phyloP scores from a whole-genome alignment of 352 stramenopile species.

The Albugo laibachii region DNA sequence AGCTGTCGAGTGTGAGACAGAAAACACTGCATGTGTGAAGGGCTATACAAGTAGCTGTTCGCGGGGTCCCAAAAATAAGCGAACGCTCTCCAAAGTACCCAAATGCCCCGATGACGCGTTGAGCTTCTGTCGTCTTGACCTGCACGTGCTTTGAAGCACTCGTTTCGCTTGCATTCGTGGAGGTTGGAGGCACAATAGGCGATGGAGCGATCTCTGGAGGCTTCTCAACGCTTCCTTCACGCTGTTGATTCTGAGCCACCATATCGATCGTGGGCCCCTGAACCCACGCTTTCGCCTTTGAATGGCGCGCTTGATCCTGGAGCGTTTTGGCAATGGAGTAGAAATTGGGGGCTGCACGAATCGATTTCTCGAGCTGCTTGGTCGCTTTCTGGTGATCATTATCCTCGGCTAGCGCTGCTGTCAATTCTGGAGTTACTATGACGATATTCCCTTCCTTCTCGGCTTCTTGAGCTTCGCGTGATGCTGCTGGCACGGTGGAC shows the following conservation, averaged over 20 bases:
- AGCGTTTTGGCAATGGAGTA: no score
- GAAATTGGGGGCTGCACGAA: no score
- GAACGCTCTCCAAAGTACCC: conserved; percentile 30
- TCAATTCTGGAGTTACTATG: conserved; percentile 8
- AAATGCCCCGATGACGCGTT: conserved; percentile 4
- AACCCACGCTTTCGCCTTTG: neutral
- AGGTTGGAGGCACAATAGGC: neutral
- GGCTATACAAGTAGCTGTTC: conserved; percentile 20
- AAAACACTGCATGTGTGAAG: conserved; percentile 20
- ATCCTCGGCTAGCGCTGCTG: neutral
- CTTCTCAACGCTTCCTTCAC: conserved; percentile 18
- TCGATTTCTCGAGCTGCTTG: no score
- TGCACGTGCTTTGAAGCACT: conserved; percentile 11
- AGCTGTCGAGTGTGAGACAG: conserved; percentile 21
- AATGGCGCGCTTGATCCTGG: no score
- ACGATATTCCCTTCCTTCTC: conserved; percentile 4
- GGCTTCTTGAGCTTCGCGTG: neutral
- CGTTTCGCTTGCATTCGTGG: neutral
- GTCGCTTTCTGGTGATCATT: neutral
- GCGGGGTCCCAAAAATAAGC: conserved; percentile 19
- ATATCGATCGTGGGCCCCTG: neutral
- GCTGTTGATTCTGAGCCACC: no score
- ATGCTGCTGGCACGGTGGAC: no score
- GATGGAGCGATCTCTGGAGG: neutral
- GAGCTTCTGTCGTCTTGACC: conserved; percentile 11